phyloP scores from a whole-genome alignment of 2,329 filamentous ascomycete genomes.

The Pseudogymnoascus sp. region DNA sequence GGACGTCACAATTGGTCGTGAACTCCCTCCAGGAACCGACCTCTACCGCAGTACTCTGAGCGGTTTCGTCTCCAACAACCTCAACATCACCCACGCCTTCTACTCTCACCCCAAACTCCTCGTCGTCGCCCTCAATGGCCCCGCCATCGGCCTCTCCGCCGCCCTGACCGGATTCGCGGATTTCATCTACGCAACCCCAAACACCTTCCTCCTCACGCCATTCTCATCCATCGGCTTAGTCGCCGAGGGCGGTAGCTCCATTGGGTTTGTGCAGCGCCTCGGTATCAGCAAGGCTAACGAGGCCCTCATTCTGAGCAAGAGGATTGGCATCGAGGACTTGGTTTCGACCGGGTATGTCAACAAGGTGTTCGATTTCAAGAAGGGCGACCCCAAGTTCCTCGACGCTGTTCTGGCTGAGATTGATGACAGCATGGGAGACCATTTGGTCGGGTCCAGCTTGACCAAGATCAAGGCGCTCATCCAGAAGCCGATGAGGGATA shows the following conservation, averaged over 20 bases:
- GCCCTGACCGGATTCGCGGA: constrained; percentile 77
- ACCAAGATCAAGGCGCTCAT: constrained; percentile 80
- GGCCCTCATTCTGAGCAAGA: constrained; percentile 82
- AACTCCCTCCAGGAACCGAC: constrained; percentile 32
- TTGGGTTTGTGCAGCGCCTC: constrained; percentile 69
- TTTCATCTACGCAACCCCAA: constrained; percentile 81
- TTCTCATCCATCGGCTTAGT: constrained; percentile 87
- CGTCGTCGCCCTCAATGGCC: constrained; percentile 83
- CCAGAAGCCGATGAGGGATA: constrained; percentile 59
- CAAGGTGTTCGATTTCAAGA: constrained; percentile 58
- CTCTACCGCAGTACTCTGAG: constrained; percentile 50
- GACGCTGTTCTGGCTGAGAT: constrained; percentile 68
- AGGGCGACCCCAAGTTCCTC: constrained; percentile 61
- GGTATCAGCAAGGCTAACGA: constrained; percentile 81
- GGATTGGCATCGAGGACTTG: constrained; percentile 65
- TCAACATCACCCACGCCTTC: constrained; percentile 83
- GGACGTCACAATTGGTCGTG: constrained; percentile 55
- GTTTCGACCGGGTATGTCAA: constrained; percentile 76
- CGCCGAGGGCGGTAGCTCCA: constrained; percentile 73
- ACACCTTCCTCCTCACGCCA: constrained; percentile 79
- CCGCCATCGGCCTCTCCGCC: constrained; percentile 79
- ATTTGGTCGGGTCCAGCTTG: constrained; percentile 72
- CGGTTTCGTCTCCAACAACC: constrained; percentile 73
- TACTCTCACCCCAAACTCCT: constrained; percentile 92
- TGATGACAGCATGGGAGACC: constrained; percentile 67